Evolutionary conservation across 805 yeast genomes (phyloP), one percentile per base, ranked within the genome.

Genomic region (Ogataea pignaliae): DNA sequence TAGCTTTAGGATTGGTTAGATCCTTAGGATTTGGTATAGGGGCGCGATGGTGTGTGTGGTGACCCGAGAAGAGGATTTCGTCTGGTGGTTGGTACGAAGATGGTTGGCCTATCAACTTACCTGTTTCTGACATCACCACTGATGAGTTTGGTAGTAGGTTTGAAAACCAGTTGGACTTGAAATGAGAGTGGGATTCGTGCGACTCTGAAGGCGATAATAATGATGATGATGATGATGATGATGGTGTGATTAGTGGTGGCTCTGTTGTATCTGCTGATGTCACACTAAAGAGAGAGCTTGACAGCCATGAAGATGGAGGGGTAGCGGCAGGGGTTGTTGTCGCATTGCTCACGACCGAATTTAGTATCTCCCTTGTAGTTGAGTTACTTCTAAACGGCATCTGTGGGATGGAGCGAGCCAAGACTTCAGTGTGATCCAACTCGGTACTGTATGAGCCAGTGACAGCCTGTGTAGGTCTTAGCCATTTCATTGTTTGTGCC

Each of bases 401-500:
- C 8, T 32, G 33, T 5, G 18, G 34, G 13, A 34, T 18, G 8
- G 40, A 34, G 21, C 43, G 40, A 21, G 43, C 43, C 1, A 36
- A 13, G 7, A 39, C 39, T 12, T 39, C 45, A 16, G 38, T 29
- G 7, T 29, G 12, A 3, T 11, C 17, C 3, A 39, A 32, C n/a
- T 26, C 26, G 16, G 29, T 16, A 5, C 41, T 40, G 8, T 47
- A 36, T 5, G 55, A 50, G 8, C 56, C 50, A 8, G 52, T 54
- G 1, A 50, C 38, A 1, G 64, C 61, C 16, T 41, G 40, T 18
- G 50, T 56, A 12, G 65, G 64, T 15, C 59, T 52, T 8, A 60
- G 30, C 66, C 66, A 61, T 46, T 56, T 60, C 57, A 61, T 51
- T 2, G 66, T 61, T 41, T 61, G 64, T 8, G 53, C 45, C 33